Evolutionary conservation across 192 early-diverging fungal genomes (phyloP).

Genomic region (Coemansia reversa): DNA sequence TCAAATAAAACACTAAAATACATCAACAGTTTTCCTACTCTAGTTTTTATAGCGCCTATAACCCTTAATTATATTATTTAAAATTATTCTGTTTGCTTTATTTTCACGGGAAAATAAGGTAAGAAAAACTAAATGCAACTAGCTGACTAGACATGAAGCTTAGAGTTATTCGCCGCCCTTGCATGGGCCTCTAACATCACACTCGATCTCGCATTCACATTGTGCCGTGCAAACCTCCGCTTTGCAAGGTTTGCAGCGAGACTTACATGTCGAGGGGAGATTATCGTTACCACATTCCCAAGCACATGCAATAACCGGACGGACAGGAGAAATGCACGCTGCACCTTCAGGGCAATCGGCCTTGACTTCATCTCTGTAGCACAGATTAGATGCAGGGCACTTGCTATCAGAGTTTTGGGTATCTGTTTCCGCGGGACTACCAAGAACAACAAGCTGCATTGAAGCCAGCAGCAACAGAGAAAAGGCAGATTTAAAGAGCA

Average conservation of each 20-base stretch:
- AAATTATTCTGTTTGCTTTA: no score
- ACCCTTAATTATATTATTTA: no score
- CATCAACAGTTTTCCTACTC: no score
- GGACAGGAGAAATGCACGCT: conserved; percentile 11
- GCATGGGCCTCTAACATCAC: conserved; percentile 19
- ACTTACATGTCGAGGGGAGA: conserved; percentile 10
- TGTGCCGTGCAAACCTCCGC: conserved; percentile 16
- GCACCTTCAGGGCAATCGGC: conserved; percentile 12
- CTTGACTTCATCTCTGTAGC: conserved; percentile 16
- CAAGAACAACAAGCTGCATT: neutral
- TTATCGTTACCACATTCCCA: conserved; percentile 18
- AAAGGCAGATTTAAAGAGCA: neutral
- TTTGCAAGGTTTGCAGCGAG: conserved; percentile 37
- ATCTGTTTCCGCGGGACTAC: no score
- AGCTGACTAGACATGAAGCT: no score
- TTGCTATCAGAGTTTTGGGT: neutral
- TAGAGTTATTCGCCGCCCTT: conserved; percentile 2
- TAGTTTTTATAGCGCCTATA: no score
- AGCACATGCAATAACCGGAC: conserved; percentile 23
- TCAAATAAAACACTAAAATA: no score
- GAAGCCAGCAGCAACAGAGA: neutral
- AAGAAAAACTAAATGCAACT: no score
- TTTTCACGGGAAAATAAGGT: no score
- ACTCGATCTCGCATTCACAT: conserved; percentile 39
- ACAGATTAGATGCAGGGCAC: conserved; percentile 22